Base-by-base conservation (phyloP, 805 yeast species). In the Wickerhamiella vanderwaltii region DNA sequence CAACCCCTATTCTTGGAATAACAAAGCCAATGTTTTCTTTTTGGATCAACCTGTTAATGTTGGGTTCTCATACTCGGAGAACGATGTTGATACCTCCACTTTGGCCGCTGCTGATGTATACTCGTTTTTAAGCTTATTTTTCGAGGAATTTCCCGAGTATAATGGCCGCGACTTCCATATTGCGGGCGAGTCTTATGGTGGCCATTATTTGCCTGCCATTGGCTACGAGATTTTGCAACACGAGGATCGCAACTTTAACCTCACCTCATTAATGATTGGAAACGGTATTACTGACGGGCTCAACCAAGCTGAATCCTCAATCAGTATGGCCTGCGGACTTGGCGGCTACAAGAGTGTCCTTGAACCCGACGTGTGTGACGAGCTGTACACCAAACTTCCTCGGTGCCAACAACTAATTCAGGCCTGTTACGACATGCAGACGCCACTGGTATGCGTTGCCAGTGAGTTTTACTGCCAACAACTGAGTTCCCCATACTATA, bases 181-280 rank as follows among this genome's bases (percentile, higher is more conserved):
- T 59, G 81, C 95, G 37, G 96, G 96, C 52, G 96, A 86, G 62
- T 81, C 94, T n/a, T 86, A 87, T 57, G 96, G 88, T 20, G 96
- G 96, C 42, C 95, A 85, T 62, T 87, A 88, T 65, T 79, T 88
- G 51, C 98, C 98, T n/a, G 83, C 73, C 15, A 82, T 75, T 52
- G 79, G 78, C 35, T 65, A 67, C 37, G 77, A 73, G 53, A 72
- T 75, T 45, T 45, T 65, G 61, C 64, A 50, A 50, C 73, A 56
- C 53, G 86, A 20, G 75, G 95, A 72, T 55, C 67, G 79, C 46
- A 63, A 70, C 23, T 79, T 80, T 59, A 73, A 86, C 57, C 67
- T 86, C 53, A 65, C 81, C 16, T 83, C 95, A 5, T 81, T 86
- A 19, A 59, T 87, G 57, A 87, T 88, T 56, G 97, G 97, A 49